Base-by-base conservation (phyloP, 2,329 filamentous ascomycete genomes). In the Beauveria sp. region DNA sequence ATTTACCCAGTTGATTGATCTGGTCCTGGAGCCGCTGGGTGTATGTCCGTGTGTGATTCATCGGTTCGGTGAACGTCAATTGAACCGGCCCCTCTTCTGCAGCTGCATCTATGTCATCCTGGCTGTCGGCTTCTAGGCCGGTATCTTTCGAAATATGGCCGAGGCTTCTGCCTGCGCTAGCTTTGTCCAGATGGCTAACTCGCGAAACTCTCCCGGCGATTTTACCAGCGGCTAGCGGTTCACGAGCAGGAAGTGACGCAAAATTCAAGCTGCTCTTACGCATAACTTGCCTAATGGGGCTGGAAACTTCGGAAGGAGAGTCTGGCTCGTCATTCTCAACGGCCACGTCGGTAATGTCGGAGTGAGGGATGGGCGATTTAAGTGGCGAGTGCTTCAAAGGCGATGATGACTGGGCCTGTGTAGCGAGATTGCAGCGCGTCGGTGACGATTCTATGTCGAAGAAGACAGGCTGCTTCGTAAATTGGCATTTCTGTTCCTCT, bases 261-360 rank as follows among this genome's bases (percentile, higher is more conserved):
- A 99, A 98, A 63, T 90, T 96, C 63, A 99, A 81, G 72, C 93
- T 98, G 75, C 93, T 96, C 79, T 98, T 98, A 63, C 93, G 87
- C 66, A 96, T 83, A 34, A 90, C 79, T 2, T 89, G 88, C 66
- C 90, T 83, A 54, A 89, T 85, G 0, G 90, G 90, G 67, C 88
- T 93, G 0, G 89, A 91, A 1, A 78, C 81, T 53, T 90, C 87
- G 2, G 88, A 90, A 18, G 83, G 82, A 3, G 86, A 88, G 3
- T 28, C 43, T 18, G 51, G 43, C 16, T 55, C 42, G n/a, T 55
- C 51, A n/a, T 55, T 55, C 16, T 40, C 51, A 16, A 55, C 58
- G 5, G 18, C 75, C 63, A 83, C 83, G 45, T 83, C 81, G 52
- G 72, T 70, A 18, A 72, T 68, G 26, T 61, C 51, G 12, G 51